Conservation (phyloP, 495 filamentous ascomycete species). For the Apodospora peruviana region DNA sequence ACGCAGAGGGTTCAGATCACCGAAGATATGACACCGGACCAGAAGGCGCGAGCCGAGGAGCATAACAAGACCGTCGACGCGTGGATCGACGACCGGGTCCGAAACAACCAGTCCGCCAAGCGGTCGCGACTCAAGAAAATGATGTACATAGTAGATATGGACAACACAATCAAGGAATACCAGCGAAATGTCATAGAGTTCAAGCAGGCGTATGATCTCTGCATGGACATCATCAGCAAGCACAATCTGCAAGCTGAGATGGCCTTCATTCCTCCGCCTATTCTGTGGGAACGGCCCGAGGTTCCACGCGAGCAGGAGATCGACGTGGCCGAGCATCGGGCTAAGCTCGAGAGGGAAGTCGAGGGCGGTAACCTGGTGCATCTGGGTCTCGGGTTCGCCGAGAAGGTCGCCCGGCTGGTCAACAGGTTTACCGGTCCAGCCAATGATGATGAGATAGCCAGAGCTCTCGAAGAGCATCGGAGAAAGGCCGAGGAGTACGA, state of each 20-base stretch:
- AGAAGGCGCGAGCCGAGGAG: neutral
- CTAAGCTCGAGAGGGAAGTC: neutral
- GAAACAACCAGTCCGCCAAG: constrained; percentile 7
- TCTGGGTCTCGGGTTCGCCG: constrained; percentile 5
- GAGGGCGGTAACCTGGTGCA: neutral
- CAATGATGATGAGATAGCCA: too few species aligned
- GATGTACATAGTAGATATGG: constrained; percentile 5
- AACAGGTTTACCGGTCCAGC: neutral
- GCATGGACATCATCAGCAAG: neutral
- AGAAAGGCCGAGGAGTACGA: neutral
- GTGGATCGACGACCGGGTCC: neutral
- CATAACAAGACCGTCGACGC: neutral
- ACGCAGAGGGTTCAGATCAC: too few species aligned
- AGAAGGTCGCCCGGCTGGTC: neutral
- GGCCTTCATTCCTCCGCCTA: too few species aligned
- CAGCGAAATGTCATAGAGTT: constrained; percentile 2
- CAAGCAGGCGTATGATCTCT: neutral
- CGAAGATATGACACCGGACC: constrained; percentile 1
- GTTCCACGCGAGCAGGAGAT: neutral
- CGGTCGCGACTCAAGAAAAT: constrained; percentile 1
- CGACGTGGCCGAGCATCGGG: constrained; percentile 1
- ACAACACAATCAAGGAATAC: constrained; percentile 5
- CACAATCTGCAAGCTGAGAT: too few species aligned
- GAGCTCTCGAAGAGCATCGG: neutral
- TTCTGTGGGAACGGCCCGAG: neutral